Evolutionary conservation across 169 alveolate genomes (phyloP).

Genomic region (Cystoisospora suis): DNA sequence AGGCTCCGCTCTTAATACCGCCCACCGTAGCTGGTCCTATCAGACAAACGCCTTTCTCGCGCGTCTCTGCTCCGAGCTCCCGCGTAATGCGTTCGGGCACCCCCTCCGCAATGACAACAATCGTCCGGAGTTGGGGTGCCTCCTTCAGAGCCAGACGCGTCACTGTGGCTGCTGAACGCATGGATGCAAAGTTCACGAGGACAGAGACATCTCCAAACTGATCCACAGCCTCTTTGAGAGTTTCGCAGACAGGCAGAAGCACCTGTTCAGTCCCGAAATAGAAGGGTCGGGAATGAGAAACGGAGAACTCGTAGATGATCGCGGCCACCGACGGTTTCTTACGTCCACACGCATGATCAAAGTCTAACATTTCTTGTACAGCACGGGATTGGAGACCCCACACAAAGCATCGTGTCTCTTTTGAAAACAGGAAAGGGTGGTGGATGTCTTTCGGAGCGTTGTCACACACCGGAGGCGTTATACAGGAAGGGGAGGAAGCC

Average conservation of each 20-base stretch:
- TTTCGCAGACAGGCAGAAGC: constrained; percentile 70
- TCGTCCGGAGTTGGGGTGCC: constrained; percentile 24
- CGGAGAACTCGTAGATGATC: constrained; percentile 54
- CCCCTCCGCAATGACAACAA: constrained; percentile 62
- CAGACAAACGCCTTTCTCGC: constrained; percentile 59
- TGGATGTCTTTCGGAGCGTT: neutral
- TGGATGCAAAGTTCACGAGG: constrained; percentile 71
- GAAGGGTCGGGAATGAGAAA: constrained; percentile 41
- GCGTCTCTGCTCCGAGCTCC: constrained; percentile 65
- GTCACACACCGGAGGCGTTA: neutral
- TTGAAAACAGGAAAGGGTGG: neutral
- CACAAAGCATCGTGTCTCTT: constrained; percentile 58
- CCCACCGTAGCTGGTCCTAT: constrained; percentile 76
- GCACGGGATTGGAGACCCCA: constrained; percentile 73
- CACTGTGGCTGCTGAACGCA: constrained; percentile 68
- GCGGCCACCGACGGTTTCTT: constrained; percentile 51
- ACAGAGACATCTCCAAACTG: constrained; percentile 59
- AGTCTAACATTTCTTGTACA: constrained; percentile 74
- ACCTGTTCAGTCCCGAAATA: constrained; percentile 70
- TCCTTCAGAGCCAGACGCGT: constrained; percentile 58
- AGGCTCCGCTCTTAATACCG: constrained; percentile 73
- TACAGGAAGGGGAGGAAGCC: neutral
- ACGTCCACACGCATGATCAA: constrained; percentile 70
- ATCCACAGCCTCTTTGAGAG: constrained; percentile 61
- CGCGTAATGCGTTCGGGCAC: constrained; percentile 70